A percentile compares a stretch with the other conserved stretches of the same genome.
phyloP scores from a whole-genome alignment of 768 basidiomycete genomes.

The Lactarius tabidus region DNA sequence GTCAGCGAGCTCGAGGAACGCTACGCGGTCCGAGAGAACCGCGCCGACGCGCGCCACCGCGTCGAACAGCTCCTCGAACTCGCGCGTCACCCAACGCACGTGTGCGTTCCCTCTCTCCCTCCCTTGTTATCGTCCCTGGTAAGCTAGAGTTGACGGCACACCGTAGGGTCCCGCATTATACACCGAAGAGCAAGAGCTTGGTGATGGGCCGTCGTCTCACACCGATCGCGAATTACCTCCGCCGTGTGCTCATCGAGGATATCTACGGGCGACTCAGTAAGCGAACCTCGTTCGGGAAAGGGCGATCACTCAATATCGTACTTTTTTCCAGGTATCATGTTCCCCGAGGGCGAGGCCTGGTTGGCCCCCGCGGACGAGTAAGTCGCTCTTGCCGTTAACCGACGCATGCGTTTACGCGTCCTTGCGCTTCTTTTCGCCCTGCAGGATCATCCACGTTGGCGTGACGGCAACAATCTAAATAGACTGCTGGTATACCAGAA shows the following conservation, averaged over 20 bases:
- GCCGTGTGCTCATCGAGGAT: slow-evolving; percentile 54
- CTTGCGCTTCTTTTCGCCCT: neutral
- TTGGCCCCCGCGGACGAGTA: slow-evolving; percentile 54
- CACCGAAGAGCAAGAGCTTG: slow-evolving; percentile 43
- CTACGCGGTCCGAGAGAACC: slow-evolving; percentile 27
- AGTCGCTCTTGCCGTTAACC: neutral
- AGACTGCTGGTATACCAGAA: neutral
- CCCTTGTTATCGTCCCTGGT: neutral
- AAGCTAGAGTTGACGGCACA: neutral
- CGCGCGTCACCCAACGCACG: slow-evolving; percentile 46
- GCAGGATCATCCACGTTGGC: slow-evolving; percentile 20
- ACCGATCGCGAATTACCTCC: slow-evolving; percentile 39
- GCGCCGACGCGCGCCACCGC: slow-evolving; percentile 17
- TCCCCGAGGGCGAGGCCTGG: slow-evolving; percentile 61
- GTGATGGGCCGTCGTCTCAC: slow-evolving; percentile 35
- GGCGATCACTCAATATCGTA: neutral
- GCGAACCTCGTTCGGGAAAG: slow-evolving; percentile 16
- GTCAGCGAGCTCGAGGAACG: slow-evolving; percentile 48
- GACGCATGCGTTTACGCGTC: neutral
- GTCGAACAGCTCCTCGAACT: slow-evolving; percentile 42
- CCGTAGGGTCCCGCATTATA: slow-evolving; percentile 53
- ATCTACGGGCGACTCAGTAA: slow-evolving; percentile 55
- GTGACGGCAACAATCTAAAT: slow-evolving; percentile 17
- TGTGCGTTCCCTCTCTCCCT: slow-evolving; percentile 46
- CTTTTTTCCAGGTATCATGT: slow-evolving; percentile 45